These are phyloP conservation scores for Xylaria sp. DNA, from an alignment of 2,329 filamentous ascomycete genomes.

Conservation along the genomic window DNA sequence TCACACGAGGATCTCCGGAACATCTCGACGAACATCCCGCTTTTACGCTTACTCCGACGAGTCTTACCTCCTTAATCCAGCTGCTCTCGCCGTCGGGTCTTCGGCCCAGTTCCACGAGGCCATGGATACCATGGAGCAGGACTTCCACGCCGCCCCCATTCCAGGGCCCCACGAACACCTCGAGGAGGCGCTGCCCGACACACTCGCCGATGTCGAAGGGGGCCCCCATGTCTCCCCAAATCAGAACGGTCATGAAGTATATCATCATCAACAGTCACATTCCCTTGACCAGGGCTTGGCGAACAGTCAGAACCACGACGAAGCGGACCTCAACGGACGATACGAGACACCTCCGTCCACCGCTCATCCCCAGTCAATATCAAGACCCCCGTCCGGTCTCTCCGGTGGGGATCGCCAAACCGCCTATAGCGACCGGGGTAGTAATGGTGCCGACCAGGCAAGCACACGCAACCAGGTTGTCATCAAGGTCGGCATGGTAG, in stretches of 20 bases:
- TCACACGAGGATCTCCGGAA: conserved; percentile 23
- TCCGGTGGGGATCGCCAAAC: conserved; percentile 57
- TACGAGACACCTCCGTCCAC: conserved; percentile 62
- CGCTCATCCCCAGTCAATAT: conserved; percentile 55
- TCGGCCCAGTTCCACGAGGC: conserved; percentile 65
- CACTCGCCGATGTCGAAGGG: conserved; percentile 61
- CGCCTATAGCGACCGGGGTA: conserved; percentile 57
- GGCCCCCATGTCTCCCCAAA: conserved; percentile 53
- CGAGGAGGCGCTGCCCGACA: conserved; percentile 64
- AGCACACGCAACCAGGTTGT: conserved; percentile 80
- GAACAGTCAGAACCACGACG: conserved; percentile 48
- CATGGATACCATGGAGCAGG: conserved; percentile 64
- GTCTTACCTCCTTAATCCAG: conserved; percentile 61
- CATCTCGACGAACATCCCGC: conserved; percentile 26
- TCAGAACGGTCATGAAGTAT: conserved; percentile 46
- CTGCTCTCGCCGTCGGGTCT: conserved; percentile 60
- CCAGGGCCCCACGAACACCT: conserved; percentile 50
- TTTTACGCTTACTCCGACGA: conserved; percentile 12
- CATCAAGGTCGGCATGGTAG: conserved; percentile 99
- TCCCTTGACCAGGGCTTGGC: conserved; percentile 62
- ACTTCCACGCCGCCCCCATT: conserved; percentile 43
- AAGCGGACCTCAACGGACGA: conserved; percentile 56
- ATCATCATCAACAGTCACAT: conserved; percentile 59
- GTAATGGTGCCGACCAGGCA: conserved; percentile 53
- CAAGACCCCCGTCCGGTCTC: conserved; percentile 66